A percentile compares a stretch with the other conserved stretches of the same genome.
Evolutionary conservation across 768 basidiomycete genomes (phyloP).

Genomic region (Chalciporus piperatus): DNA sequence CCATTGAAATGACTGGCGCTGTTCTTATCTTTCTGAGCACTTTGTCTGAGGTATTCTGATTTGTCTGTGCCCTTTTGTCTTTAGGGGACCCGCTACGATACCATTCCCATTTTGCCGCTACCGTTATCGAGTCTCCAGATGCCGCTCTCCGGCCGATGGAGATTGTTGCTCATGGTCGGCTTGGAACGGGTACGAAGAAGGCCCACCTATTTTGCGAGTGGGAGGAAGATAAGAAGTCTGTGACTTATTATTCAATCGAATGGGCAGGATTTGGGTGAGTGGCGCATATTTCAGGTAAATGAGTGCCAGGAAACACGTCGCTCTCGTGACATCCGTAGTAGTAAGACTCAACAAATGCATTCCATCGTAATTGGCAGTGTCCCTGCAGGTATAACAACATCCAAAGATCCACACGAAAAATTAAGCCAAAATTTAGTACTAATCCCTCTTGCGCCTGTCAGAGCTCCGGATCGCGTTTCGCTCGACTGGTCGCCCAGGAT

Average conservation of each 20-base stretch:
- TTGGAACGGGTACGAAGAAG: constrained; percentile 98
- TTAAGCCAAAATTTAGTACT: constrained; percentile 6
- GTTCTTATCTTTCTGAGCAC: not conserved
- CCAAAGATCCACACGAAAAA: constrained; percentile 12
- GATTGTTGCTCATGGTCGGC: constrained; percentile 89
- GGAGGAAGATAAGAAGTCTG: constrained; percentile 67
- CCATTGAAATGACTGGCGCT: not conserved
- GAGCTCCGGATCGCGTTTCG: constrained; percentile 30
- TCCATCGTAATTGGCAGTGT: constrained; percentile 3
- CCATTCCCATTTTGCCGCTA: constrained; percentile 93
- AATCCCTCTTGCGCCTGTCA: constrained; percentile 47
- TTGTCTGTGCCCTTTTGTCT: not conserved
- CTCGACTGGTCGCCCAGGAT: constrained; percentile 9
- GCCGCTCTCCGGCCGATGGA: constrained; percentile 80
- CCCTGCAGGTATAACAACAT: constrained; percentile 15
- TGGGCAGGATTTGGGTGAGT: constrained; percentile 84
- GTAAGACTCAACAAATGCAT: not conserved
- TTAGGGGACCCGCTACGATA: constrained; percentile 92
- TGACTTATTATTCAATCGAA: constrained; percentile 77
- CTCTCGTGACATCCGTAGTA: not conserved
- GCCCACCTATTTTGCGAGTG: constrained; percentile 88
- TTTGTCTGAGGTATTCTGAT: constrained; percentile 9
- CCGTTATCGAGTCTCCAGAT: constrained; percentile 65
- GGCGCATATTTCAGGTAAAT: no score
- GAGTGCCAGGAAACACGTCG: not conserved